Evolutionary conservation across 2,329 filamentous ascomycete species (phyloP), one percentile per base, ranked within the genome.

Genomic region (Alternaria sp.): DNA sequence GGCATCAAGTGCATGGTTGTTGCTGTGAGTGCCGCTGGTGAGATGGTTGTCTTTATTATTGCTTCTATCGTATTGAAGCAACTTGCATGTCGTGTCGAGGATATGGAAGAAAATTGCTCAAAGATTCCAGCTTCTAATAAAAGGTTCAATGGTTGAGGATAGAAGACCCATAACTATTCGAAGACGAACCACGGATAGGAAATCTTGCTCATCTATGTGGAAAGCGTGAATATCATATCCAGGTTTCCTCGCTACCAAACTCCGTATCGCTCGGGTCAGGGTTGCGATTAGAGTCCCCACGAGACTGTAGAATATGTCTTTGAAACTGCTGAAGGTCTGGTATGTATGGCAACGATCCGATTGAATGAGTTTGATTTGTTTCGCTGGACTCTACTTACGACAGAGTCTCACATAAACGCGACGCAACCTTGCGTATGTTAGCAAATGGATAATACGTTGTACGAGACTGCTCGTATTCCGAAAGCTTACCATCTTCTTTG

Each of bases 361-460:
- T 8, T 7, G 7, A 25, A 25, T 0, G 2, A 0, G 0, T 25
- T 25, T 25, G 25, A 1, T 1, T 25, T 8, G 25, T 25, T 25
- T 8, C 7, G 25, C 7, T 25, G 25, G 25, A 25, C 0, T 2
- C 25, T 25, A 25, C 2, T 25, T 25, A 1, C 7, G 25, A 8
- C 1, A 16, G 14, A 2, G 14, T 16, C 32, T 36, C 12, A 14
- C 0, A 36, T 0, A 14, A 1, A 36, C 9, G 28, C 10, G 9
- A 0, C 28, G 11, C 28, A 30, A 30, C 28, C 9, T 11, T 30
- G 9, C 11, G 0, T 0, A 11, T 11, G 28, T 12, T 0, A 30
- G 28, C 1, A 30, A 30, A 30, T 11, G 1, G 2, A 30, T 2
- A 16, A 6, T 5, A 6, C 1, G 11, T 4, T 1, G 16, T 14